Evolutionary conservation across 1,284 basidiomycete species (phyloP).

Genomic region (Boletellus deceptivus): DNA sequence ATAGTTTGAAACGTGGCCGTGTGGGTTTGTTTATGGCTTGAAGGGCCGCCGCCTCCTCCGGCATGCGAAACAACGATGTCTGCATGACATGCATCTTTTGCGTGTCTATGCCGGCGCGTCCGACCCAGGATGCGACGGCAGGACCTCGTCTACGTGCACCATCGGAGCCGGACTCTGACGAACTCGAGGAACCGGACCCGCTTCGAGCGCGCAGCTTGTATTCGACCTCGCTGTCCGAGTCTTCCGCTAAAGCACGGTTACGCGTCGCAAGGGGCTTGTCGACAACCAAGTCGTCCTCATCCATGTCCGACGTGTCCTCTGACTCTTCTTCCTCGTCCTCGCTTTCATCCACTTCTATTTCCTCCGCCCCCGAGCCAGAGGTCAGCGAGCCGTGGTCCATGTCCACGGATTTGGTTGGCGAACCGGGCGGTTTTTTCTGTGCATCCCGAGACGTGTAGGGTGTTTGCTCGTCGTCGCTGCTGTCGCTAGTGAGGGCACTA

Average conservation of each 20-base stretch:
- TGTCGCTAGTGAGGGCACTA: conserved; percentile 42
- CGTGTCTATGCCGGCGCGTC: conserved; percentile 70
- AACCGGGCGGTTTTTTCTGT: conserved; percentile 11
- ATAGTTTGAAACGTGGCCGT: conserved; percentile 38
- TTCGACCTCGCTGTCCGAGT: conserved; percentile 50
- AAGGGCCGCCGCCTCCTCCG: conserved; percentile 64
- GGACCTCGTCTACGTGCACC: conserved; percentile 20
- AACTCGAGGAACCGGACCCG: conserved; percentile 34
- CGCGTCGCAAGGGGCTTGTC: conserved; percentile 27
- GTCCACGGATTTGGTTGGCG: conserved; percentile 19
- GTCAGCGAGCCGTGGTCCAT: conserved; percentile 23
- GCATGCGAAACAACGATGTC: conserved; percentile 75
- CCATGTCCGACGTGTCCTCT: conserved; percentile 46
- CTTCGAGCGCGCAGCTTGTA: conserved; percentile 36
- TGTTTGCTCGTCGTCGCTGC: conserved; percentile 39
- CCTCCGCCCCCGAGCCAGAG: conserved; percentile 23
- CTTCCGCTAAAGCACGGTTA: conserved; percentile 47
- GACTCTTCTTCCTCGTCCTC: conserved; percentile 38
- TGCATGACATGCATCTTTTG: conserved; percentile 93
- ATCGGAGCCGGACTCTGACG: conserved; percentile 37
- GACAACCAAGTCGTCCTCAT: conserved; percentile 44
- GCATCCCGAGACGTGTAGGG: conserved; percentile 24
- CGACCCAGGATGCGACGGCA: conserved; percentile 56
- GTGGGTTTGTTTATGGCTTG: conserved; percentile 46
- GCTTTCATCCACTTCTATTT: conserved; percentile 30